Conservation (phyloP, 2,329 filamentous ascomycete genomes). For the Herpomyces periplanetae region DNA sequence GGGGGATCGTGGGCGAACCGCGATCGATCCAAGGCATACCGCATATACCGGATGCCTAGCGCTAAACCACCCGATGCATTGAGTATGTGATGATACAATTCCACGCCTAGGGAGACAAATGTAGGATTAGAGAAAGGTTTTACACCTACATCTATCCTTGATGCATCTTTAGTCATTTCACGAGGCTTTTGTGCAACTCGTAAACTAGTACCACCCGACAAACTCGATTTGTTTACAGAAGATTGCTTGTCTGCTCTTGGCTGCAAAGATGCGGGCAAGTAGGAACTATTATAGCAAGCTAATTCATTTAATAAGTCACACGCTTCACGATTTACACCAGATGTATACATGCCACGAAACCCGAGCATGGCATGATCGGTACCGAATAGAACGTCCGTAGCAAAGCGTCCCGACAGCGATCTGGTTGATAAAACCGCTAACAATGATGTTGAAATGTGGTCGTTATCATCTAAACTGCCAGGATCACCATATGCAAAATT, state of each 20-base stretch:
- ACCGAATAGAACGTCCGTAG: conserved; percentile 55
- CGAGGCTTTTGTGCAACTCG: conserved; percentile 5
- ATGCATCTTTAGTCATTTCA: too few species aligned
- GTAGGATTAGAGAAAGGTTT: too few species aligned
- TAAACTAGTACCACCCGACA: too few species aligned
- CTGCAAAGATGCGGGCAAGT: conserved; percentile 3
- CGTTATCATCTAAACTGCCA: too few species aligned
- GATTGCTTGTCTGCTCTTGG: conserved; percentile 1
- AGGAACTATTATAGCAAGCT: conserved; percentile 5
- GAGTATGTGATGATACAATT: conserved; percentile 73
- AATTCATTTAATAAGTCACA: too few species aligned
- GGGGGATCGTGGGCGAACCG: conserved; percentile 4
- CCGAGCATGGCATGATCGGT: conserved; percentile 70
- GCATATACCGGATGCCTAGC: conserved; percentile 56
- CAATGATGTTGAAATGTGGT: too few species aligned
- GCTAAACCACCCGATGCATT: conserved; percentile 82
- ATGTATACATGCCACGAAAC: conserved; percentile 66
- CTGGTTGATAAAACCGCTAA: too few species aligned
- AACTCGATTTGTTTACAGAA: conserved; percentile 2
- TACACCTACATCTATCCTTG: too few species aligned
- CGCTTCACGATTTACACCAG: conserved; percentile 21
- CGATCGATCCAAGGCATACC: conserved; percentile 22
- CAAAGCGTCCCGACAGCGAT: too few species aligned
- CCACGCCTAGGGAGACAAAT: conserved; percentile 64
- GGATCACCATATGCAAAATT: too few species aligned